A percentile compares a stretch with the other conserved stretches of the same genome.
Conservation (phyloP, 306 rosid genomes). For the Vicia sativa region DNA sequence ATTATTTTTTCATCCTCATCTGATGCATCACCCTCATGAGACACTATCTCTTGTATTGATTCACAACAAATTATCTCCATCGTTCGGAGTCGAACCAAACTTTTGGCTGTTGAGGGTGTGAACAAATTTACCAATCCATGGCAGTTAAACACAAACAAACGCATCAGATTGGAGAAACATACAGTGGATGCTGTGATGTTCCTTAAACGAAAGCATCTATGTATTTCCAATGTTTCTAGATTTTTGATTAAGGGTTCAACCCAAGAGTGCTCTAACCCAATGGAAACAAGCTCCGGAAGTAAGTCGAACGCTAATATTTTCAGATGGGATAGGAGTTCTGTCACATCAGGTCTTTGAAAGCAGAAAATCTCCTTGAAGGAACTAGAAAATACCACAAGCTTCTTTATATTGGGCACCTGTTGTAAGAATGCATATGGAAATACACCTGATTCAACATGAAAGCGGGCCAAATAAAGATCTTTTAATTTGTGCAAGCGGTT, state of each 20-base stretch:
- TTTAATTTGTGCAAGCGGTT: too few relatives aligned
- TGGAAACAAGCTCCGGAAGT: neutral
- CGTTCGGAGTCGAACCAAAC: conserved; percentile 10
- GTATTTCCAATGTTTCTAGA: conserved; percentile 19
- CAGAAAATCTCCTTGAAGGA: conserved; percentile 12
- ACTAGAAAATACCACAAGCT: neutral
- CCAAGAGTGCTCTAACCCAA: conserved; percentile 38
- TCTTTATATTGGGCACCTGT: too few relatives aligned
- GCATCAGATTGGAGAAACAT: conserved; percentile 19
- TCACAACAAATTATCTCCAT: conserved; percentile 3
- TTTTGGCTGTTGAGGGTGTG: conserved; percentile 30
- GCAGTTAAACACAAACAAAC: neutral
- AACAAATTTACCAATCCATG: neutral
- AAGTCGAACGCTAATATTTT: neutral
- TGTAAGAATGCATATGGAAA: too few relatives aligned
- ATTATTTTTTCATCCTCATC: neutral
- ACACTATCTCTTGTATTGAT: conserved; percentile 9
- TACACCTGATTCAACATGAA: neutral
- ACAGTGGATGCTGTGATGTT: neutral
- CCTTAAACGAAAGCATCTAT: neutral
- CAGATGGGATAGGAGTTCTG: conserved; percentile 2
- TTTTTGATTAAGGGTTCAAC: neutral
- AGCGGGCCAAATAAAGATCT: neutral
- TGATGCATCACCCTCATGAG: neutral
- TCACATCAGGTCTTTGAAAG: neutral